A percentile compares a stretch with the other conserved stretches of the same genome.
Conservation (phyloP, 495 filamentous ascomycete genomes). For the Xylaria curta region DNA sequence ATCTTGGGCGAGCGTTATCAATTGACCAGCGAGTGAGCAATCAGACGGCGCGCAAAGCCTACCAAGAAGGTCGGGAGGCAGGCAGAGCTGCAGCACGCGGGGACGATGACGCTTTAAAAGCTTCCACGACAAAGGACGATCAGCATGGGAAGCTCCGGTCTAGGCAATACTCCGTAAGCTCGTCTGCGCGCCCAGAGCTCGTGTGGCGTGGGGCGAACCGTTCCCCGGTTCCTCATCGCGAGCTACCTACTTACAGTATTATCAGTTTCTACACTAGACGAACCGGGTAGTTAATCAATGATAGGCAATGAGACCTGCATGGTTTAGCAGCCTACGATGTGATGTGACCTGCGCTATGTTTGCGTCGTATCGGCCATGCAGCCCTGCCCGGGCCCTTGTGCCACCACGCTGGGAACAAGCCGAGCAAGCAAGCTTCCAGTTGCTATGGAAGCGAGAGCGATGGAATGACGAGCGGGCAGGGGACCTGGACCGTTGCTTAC, state of each 20-base stretch:
- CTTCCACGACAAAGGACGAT: conserved; percentile 19
- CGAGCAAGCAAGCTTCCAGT: neutral
- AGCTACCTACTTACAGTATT: neutral
- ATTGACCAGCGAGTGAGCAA: conserved; percentile 15
- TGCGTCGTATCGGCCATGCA: conserved; percentile 24
- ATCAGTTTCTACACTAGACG: neutral
- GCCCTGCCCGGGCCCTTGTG: conserved; percentile 12
- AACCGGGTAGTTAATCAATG: neutral
- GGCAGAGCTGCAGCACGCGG: neutral
- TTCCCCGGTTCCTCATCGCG: neutral
- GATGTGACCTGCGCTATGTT: conserved; percentile 16
- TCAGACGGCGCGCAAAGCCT: conserved; percentile 16
- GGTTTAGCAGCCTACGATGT: conserved; percentile 13
- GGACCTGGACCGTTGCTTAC: neutral
- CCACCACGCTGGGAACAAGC: conserved; percentile 17
- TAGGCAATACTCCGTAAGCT: conserved; percentile 23
- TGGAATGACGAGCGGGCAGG: conserved; percentile 7
- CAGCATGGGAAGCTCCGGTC: conserved; percentile 6
- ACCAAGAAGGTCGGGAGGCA: conserved; percentile 13
- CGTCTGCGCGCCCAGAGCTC: conserved; percentile 7
- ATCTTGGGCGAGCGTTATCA: conserved; percentile 30
- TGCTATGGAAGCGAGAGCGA: neutral
- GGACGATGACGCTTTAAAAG: conserved; percentile 23
- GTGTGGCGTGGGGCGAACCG: conserved; percentile 1
- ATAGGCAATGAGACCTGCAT: neutral